These are phyloP conservation scores for Colletotrichum sp. DNA, from an alignment of 2,329 filamentous ascomycete species.

Conservation along the genomic window DNA sequence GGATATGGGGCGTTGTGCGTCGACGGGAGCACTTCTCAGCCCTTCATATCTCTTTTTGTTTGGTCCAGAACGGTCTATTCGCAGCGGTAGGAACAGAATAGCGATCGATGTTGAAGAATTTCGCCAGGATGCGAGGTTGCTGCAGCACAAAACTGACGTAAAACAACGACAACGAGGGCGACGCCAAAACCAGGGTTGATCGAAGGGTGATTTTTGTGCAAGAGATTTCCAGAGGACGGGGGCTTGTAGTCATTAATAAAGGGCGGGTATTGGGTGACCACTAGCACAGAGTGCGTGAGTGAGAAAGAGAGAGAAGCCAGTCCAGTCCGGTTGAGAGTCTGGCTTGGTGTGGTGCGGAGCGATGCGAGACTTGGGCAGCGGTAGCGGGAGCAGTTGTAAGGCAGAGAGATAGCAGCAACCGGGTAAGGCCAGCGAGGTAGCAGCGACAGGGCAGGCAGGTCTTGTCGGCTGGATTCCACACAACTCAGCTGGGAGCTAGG, in stretches of 20 bases:
- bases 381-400: neutral
- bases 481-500: neutral
- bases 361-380: neutral
- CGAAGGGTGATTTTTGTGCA: neutral
- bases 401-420: neutral
- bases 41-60: neutral
- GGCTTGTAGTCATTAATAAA: conserved; percentile 12
- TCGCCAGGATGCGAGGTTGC: neutral
- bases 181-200: neutral
- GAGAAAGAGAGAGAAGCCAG: neutral
- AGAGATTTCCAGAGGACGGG: neutral
- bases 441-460: neutral
- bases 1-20: conserved; percentile 3
- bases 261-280: neutral
- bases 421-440: neutral
- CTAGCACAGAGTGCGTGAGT: neutral
- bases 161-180: neutral
- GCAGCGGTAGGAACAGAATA: neutral
- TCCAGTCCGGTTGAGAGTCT: neutral
- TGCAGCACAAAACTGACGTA: neutral
- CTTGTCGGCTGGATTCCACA: neutral
- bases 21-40: neutral
- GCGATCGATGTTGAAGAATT: neutral
- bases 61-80: neutral
- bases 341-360: neutral